Conservation (phyloP, 2,329 filamentous ascomycete species). For the Aspergillus sp. region DNA sequence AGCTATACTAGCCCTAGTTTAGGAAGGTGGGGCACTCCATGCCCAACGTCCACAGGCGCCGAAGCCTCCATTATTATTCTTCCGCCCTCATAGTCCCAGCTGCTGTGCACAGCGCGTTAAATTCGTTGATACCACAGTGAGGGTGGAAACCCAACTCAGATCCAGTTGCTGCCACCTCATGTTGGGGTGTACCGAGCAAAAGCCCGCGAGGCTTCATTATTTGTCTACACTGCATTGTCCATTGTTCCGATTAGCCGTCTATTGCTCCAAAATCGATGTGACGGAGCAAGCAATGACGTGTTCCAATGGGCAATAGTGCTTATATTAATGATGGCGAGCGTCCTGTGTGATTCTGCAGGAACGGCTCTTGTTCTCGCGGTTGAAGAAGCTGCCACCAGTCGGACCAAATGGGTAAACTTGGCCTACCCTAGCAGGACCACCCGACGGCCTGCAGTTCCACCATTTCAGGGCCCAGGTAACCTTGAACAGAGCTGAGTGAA, state of each 20-base stretch:
- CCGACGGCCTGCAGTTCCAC: background rate
- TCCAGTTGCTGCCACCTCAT: background rate
- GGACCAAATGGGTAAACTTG: background rate
- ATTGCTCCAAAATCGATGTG: background rate
- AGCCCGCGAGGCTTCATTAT: background rate
- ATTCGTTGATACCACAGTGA: background rate
- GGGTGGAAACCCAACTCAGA: background rate
- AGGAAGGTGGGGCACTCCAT: constrained; percentile 8
- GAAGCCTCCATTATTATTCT: background rate
- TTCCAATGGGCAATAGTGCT: background rate
- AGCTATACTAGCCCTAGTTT: background rate
- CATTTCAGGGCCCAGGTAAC: background rate
- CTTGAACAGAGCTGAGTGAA: background rate
- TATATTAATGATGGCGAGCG: background rate
- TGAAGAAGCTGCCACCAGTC: background rate
- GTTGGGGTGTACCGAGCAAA: background rate
- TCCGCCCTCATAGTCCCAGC: background rate
- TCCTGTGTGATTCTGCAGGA: constrained; percentile 8
- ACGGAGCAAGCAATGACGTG: constrained; percentile 2
- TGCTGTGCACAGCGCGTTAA: background rate
- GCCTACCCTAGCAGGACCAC: background rate
- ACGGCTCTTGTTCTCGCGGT: background rate
- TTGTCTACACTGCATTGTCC: background rate
- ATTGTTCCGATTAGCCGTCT: background rate
- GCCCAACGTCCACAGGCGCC: background rate